These are phyloP conservation scores for Thermochaetoides thermophila DNA, from an alignment of 495 filamentous ascomycete species.

Conservation along the genomic window DNA sequence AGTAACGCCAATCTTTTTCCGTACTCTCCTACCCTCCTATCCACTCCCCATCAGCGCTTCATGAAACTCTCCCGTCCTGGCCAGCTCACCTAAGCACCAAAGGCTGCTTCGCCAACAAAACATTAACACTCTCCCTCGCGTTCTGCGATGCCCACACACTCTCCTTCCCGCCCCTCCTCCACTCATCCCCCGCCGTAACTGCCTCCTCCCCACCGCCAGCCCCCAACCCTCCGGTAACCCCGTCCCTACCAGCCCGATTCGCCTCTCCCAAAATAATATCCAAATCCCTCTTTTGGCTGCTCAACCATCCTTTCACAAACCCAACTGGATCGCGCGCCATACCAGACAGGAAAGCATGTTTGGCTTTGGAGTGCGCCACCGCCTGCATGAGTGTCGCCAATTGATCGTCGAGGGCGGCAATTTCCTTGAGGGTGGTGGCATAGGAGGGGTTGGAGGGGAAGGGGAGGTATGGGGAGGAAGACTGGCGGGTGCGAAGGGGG, in stretches of 20 bases:
- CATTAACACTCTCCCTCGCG: conserved; percentile 40
- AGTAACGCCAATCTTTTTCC: too few species aligned
- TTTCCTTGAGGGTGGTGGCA: conserved; percentile 49
- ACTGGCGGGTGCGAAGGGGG: conserved; percentile 57
- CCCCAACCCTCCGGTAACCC: conserved; percentile 32
- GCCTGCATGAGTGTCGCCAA: conserved; percentile 66
- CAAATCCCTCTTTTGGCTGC: conserved; percentile 75
- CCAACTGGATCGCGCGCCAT: conserved; percentile 66
- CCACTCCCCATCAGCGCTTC: too few species aligned
- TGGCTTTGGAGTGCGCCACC: conserved; percentile 62
- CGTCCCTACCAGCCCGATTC: conserved; percentile 49
- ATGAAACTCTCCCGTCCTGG: background rate
- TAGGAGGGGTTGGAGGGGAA: conserved; percentile 44
- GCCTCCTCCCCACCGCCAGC: too few species aligned
- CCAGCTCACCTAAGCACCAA: conserved; percentile 6
- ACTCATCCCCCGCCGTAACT: too few species aligned
- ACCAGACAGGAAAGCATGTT: conserved; percentile 65
- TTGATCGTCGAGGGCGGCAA: conserved; percentile 64
- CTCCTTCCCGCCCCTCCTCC: conserved; percentile 35
- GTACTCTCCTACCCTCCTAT: background rate
- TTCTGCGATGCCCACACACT: conserved; percentile 39
- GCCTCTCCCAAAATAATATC: conserved; percentile 81
- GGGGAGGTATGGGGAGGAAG: too few species aligned
- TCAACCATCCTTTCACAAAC: conserved; percentile 73
- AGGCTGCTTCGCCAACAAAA: conserved; percentile 31